phyloP scores from a whole-genome alignment of 768 basidiomycete genomes.

The Auricularia cornea region DNA sequence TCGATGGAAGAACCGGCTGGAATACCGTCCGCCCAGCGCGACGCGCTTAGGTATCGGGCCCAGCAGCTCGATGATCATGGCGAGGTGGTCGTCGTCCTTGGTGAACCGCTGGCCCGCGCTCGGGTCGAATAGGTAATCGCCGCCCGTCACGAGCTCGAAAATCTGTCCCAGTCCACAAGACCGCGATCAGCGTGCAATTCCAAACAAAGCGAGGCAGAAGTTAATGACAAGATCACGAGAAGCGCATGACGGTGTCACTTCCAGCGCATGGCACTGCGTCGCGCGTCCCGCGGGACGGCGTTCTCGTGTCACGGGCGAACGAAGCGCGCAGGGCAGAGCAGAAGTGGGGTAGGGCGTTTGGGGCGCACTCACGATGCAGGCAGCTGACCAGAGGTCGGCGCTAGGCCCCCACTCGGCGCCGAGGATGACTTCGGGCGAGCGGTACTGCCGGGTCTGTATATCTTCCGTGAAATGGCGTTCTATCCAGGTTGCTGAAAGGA shows the following conservation, averaged over 20 bases:
- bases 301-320: no score
- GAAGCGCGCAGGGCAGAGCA: no score
- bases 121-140: constrained; percentile 97
- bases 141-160: constrained; percentile 95
- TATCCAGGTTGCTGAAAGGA: constrained; percentile 62
- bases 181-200: background rate
- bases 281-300: no score
- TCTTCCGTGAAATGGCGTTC: constrained; percentile 99
- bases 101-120: constrained; percentile 89
- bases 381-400: constrained; percentile 95
- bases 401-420: constrained; percentile 94
- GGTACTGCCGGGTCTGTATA: constrained; percentile 95
- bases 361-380: constrained; percentile 72
- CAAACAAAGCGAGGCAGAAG: background rate
- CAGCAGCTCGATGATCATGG: constrained; percentile 93
- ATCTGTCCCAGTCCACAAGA: no score
- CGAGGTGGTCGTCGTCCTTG: constrained; percentile 96
- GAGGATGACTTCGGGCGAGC: constrained; percentile 94
- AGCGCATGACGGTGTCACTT: no score
- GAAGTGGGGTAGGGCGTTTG: no score
- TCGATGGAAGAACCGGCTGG: constrained; percentile 88
- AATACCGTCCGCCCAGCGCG: constrained; percentile 88
- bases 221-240: no score
- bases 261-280: no score
- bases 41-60: constrained; percentile 80